These are phyloP conservation scores for Cyanodermella asteris DNA, from an alignment of 2,329 filamentous ascomycete genomes.

Conservation along the genomic window DNA sequence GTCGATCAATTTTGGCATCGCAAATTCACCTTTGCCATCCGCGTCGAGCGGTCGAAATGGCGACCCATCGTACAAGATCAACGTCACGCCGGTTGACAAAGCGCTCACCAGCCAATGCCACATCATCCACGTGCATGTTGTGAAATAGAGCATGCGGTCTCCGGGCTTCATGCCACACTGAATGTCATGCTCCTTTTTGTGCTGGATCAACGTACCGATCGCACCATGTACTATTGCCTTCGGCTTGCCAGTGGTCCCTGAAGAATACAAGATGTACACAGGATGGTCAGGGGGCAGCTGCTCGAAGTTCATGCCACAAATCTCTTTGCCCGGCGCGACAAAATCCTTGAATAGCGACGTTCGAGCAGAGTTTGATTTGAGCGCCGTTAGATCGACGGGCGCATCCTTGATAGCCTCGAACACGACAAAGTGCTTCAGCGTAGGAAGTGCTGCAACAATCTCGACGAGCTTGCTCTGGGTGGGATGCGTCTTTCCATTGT, in stretches of 20 bases:
- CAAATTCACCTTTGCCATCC: slow-evolving; percentile 47
- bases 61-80: slow-evolving; percentile 80
- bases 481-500: slow-evolving; percentile 81
- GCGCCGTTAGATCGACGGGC: slow-evolving; percentile 14
- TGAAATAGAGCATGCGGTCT: slow-evolving; percentile 77
- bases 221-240: slow-evolving; percentile 92
- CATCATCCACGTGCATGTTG: slow-evolving; percentile 98
- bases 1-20: slow-evolving; percentile 63
- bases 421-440: slow-evolving; percentile 49
- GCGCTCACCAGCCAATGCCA: slow-evolving; percentile 92
- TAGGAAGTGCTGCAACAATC: slow-evolving; percentile 45
- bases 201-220: slow-evolving; percentile 74
- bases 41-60: slow-evolving; percentile 51
- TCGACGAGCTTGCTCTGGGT: slow-evolving; percentile 58
- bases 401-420: slow-evolving; percentile 40
- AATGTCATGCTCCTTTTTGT: slow-evolving; percentile 87
- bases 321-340: slow-evolving; percentile 17
- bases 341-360: too few species aligned
- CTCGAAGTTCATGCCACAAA: too few species aligned
- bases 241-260: slow-evolving; percentile 66
- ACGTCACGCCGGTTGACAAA: slow-evolving; percentile 58
- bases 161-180: slow-evolving; percentile 58
- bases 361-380: too few species aligned
- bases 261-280: slow-evolving; percentile 83
- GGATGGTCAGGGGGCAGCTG: slow-evolving; percentile 70